Base-by-base conservation (phyloP, 768 basidiomycete species). In the Rhodotorula kratochvilovae region DNA sequence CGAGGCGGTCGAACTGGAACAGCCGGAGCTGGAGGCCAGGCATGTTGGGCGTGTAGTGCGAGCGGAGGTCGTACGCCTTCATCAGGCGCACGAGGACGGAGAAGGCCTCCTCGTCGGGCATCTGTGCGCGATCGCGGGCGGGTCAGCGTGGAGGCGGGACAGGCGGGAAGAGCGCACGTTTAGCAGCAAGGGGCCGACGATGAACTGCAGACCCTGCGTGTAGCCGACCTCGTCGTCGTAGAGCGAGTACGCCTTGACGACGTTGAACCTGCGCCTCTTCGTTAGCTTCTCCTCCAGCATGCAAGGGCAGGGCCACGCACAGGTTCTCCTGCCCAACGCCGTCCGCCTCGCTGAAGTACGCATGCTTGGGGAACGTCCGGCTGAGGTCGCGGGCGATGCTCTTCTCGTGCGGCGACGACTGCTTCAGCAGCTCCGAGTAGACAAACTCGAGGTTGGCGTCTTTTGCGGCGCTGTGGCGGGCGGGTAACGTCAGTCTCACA, bases 71-170 rank as follows among this genome's bases (percentile, higher is more conserved):
- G 79, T 99, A 98, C 1, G 94, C 90, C 70, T 96, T 85, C 96
- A 98, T 98, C 25, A 99, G 81, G 63, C 96, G 85, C 39, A 97
- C 93, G 17, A 98, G 85, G 19, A 98, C 86, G 73, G 90, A 95
- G 80, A 99, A 99, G 0, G 95, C 95, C 81, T 98, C 95, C 82
- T 99, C 96, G 72, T 98, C 96, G 33, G 96, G 96, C 96, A 99
- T 99, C 95, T 98, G 71, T 21, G 36, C 10, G 51, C 1, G 12
- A 7, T 6, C 57, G 21, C n/a, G 45, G 23, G 33, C 27, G 45
- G 12, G 60, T 27, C 25, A 58, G 62, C 21, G 12, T 12, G 6
- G 11, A 23, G 27, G 11, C 7, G 5, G 1, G 27, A 11, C 5
- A 6, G 29, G 59, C 11, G 16, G 11, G 27, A 29, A 13, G 35